A percentile compares a stretch with the other conserved stretches of the same genome.
phyloP scores from a whole-genome alignment of 2,329 filamentous ascomycete species.

The Daldinia eschscholtzii region DNA sequence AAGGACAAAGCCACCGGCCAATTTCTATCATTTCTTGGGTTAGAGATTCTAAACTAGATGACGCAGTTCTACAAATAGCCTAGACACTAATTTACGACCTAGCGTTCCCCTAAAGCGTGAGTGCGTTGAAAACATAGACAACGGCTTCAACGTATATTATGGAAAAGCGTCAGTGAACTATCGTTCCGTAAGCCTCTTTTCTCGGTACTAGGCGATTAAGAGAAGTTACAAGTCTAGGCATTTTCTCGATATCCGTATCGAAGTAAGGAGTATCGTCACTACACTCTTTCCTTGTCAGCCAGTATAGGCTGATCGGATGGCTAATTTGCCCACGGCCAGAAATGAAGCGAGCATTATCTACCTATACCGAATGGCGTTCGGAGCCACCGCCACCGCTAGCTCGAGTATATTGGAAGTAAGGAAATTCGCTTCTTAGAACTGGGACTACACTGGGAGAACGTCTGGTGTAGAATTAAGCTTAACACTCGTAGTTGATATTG shows the following conservation, averaged over 20 bases:
- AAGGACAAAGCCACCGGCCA: too few species aligned
- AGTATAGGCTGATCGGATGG: constrained; percentile 5
- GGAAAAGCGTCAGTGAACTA: neutral
- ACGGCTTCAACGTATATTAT: neutral
- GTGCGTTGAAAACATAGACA: neutral
- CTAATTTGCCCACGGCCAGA: neutral
- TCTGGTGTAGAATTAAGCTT: neutral
- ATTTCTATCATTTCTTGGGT: neutral
- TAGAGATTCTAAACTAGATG: too few species aligned
- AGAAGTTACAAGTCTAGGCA: neutral
- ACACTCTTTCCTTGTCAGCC: neutral
- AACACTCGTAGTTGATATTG: neutral
- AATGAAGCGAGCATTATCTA: neutral
- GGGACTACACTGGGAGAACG: too few species aligned
- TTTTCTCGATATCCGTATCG: neutral
- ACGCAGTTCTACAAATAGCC: neutral
- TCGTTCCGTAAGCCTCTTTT: neutral
- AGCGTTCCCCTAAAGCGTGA: too few species aligned
- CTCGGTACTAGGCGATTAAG: too few species aligned
- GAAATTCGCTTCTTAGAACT: neutral
- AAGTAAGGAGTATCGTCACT: neutral
- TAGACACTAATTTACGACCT: neutral
- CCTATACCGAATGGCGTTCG: neutral
- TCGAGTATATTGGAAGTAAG: neutral
- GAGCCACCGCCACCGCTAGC: neutral